Base-by-base conservation (phyloP, 1,284 basidiomycete species). In the Cryptococcus jaspeensis region DNA sequence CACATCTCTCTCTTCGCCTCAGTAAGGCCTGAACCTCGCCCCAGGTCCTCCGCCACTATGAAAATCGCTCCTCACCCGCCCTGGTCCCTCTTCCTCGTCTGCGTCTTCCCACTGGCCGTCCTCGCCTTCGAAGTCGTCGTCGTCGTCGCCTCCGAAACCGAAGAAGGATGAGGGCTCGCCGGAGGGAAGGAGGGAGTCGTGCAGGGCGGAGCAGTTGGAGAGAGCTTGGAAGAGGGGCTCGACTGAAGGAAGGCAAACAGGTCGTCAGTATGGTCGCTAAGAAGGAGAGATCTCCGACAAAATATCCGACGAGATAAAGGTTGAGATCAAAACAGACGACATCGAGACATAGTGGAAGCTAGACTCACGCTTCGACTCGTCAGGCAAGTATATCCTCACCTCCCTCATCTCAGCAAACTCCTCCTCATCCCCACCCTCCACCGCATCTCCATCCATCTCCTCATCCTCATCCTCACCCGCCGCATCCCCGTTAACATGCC, bases 41-140 rank as follows among this genome's bases (percentile, higher is more conserved):
- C 86, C 68, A 0, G 74, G 74, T 56, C 74, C 74, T 55, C 72
- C 80, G 20, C 79, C 77, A 80, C 86, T 87, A 78, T 84, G 77
- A 77, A 89, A 90, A 87, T 90, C 85, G 77, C 85, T 88, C 86
- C 91, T 91, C 87, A 95, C 91, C 88, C 89, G 87, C 80, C 92
- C 92, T 65, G 87, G 86, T 78, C 88, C 87, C 71, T 84, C 88
- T 28, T 65, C 59, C 41, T 56, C 59, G 53, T 68, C 59, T 20
- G 36, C 52, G 36, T 61, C 62, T 48, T 60, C 64, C 38, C 61
- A 60, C n/a, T 54, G 57, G n/a, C 58, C 61, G n/a, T 59, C 64
- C 22, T 57, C 58, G 36, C 64, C 65, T 28, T 59, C 60, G 9
- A 32, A 32, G n/a, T 56, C 63, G 35, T 81, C 80, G 42, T 82